Percentiles rank a stretch among this genome's conserved stretches.
Conservation (phyloP, 495 filamentous ascomycete species). For the Collariella sp. region DNA sequence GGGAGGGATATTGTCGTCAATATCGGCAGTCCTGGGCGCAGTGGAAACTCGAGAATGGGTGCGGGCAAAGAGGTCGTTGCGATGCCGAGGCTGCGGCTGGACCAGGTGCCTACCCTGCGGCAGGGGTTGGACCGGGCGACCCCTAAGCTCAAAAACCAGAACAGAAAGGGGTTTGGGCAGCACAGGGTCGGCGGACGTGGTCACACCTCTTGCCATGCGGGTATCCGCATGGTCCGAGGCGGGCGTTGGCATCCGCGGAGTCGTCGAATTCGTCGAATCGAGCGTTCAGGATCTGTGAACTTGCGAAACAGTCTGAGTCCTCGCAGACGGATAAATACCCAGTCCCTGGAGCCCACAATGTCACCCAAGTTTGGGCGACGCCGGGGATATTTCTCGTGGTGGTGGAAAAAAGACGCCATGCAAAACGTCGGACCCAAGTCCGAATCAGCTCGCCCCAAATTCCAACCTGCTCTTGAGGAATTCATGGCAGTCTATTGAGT, state of each 20-base stretch:
- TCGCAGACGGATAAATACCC: no score
- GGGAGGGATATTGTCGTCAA: background rate
- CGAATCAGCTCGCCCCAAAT: no score
- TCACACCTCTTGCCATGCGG: conserved; percentile 7
- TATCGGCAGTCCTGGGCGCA: conserved; percentile 1
- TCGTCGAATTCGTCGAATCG: background rate
- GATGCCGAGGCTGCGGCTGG: no score
- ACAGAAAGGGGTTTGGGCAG: background rate
- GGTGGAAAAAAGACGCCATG: background rate
- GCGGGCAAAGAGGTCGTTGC: no score
- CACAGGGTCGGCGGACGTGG: background rate
- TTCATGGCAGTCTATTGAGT: background rate
- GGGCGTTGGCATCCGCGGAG: background rate
- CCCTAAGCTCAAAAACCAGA: background rate
- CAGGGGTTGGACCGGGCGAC: no score
- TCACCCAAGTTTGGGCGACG: no score
- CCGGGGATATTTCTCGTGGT: no score
- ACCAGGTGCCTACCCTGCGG: no score
- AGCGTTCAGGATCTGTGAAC: background rate
- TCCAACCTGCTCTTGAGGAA: background rate
- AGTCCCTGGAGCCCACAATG: no score
- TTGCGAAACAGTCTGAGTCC: background rate
- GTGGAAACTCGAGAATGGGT: background rate
- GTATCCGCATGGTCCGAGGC: background rate
- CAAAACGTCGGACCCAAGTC: background rate